Evolutionary conservation across 2,329 filamentous ascomycete species (phyloP), one percentile per base, ranked within the genome.

Genomic region (Colletotrichum agaves): DNA sequence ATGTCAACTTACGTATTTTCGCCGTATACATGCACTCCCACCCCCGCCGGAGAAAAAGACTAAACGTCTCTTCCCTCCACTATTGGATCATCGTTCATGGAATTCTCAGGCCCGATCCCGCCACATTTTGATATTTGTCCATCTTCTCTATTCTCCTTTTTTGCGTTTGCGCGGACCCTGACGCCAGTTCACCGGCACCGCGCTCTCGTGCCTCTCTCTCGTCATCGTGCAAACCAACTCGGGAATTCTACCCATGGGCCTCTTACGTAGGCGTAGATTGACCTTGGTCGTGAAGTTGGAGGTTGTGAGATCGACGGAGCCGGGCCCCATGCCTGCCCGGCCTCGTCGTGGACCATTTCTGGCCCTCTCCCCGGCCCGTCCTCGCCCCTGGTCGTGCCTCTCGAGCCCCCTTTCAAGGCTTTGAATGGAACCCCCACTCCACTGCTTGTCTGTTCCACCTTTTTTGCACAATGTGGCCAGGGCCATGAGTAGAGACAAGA

Each of bases 91-190:
- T 35, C 23, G 17, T 44, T 41, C 11, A 68, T 68, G 61, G 61
- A 31, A 60, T 60, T 68, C 37, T 37, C 11, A n/a, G 13, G 17
- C 15, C 19, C 23, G 15, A 33, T 27, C 47, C 57, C 21, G 31
- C 61, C 39, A 19, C 41, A n/a, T n/a, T 43, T 60, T 67, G 53
- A 12, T 53, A 59, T 59, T 67, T 64, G 53, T 53, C 53, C 49
- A 56, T 63, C 23, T 27, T 27, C 23, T 27, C 23, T 27, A 4
- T 27, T 27, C 23, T 46, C 39, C 33, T 13, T 11, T n/a, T 49
- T 58, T 41, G 50, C 44, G 21, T 46, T 39, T 63, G 33, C 57
- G 21, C 49, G 57, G 57, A 62, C 57, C 57, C 57, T 62, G 47
- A 62, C 7, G 6, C 15, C 15, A 31, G 13, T 41, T 47, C 27